phyloP scores from a whole-genome alignment of 2,329 filamentous ascomycete species.

The Juglanconis sp. region DNA sequence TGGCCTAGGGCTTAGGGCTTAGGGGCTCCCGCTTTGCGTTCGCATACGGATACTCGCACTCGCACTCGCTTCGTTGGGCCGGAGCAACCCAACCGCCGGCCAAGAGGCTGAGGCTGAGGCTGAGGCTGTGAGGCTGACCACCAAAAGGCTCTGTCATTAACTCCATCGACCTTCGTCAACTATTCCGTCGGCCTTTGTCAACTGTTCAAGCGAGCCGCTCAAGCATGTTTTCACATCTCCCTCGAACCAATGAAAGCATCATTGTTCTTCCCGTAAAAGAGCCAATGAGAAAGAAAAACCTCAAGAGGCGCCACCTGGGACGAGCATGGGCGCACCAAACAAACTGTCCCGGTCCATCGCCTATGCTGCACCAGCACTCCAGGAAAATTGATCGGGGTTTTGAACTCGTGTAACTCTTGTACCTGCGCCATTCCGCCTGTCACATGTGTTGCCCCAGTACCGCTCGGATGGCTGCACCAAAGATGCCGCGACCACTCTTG shows the following conservation, averaged over 20 bases:
- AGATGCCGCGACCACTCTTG: background rate
- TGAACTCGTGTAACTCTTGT: no score
- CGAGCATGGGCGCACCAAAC: background rate
- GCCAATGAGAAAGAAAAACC: background rate
- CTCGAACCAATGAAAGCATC: background rate
- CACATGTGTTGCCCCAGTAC: background rate
- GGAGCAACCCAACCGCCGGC: background rate
- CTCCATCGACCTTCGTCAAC: no score
- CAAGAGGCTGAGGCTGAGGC: no score
- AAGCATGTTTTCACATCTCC: background rate
- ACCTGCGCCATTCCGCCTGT: background rate
- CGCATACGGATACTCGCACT: background rate
- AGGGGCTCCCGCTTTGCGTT: background rate
- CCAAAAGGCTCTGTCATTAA: no score
- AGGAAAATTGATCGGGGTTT: no score
- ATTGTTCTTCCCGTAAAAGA: background rate
- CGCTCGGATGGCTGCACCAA: background rate
- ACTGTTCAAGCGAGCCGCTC: background rate
- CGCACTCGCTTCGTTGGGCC: conserved; percentile 1
- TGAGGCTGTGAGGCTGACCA: no score
- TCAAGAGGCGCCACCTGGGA: background rate
- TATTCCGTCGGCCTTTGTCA: background rate
- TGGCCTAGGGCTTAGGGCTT: background rate
- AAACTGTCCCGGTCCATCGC: no score
- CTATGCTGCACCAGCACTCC: no score